Evolutionary conservation across 495 filamentous ascomycete genomes (phyloP), one percentile per base, ranked within the genome.

Genomic region (Podospora tetraspora): DNA sequence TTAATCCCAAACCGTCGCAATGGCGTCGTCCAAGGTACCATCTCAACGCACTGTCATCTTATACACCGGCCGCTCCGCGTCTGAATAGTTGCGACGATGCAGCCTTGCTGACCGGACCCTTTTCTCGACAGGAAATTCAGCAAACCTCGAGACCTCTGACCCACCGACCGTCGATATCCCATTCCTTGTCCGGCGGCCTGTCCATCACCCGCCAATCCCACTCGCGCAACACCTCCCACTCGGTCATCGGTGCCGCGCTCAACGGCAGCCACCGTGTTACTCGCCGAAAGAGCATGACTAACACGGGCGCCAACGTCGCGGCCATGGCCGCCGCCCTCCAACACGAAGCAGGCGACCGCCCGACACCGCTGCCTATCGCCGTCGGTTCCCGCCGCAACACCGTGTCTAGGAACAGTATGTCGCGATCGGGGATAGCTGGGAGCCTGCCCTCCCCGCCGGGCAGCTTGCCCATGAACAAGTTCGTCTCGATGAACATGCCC

Each of bases 221-320:
- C 74, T 87, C 85, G 61, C 91, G 93, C 69, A 87, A 88, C 71
- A 93, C 94, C 79, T 91, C 93, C 21, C 90, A 96, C 76, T 94
- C 91, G 19, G 82, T 92, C 69, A 89, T 92, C 73, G 75, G 75
- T 61, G 75, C 77, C 62, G 87, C 92, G 52, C 84, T 92, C 79
- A 94, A 92, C 79, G 77, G 88, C 73, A 87, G 85, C 76, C 90
- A 97, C 78, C 92, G 95, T 64, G 87, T 99, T 69, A 93, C 91
- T 68, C 92, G 95, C 69, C 86, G 95, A 66, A 99, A 98, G 87
- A 97, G 94, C 80, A 93, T 93, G 70, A 92, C 91, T 63, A 89
- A 86, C 34, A 87, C 89, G 29, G 85, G 86, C 30, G 85, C 87
- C 75, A 95, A 92, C 79, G 80, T 80, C 64, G 87, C 90, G 30